These are phyloP conservation scores for Lophiotrema nucula DNA, from an alignment of 495 filamentous ascomycete species.

Conservation along the genomic window DNA sequence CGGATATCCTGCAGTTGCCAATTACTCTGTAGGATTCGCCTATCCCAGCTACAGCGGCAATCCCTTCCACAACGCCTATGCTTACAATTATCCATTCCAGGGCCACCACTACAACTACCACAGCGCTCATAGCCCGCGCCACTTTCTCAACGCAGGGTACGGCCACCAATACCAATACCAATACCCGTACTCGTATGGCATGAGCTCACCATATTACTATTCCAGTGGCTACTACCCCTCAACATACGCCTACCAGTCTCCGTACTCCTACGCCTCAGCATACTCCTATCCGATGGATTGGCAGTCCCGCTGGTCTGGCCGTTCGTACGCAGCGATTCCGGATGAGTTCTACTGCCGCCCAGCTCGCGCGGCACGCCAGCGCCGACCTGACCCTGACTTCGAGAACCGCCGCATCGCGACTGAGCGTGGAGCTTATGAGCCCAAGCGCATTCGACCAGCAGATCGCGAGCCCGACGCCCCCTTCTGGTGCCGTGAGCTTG, in stretches of 20 bases:
- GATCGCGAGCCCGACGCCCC: constrained; percentile 37
- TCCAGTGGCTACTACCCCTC: background rate
- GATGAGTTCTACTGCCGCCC: constrained; percentile 2
- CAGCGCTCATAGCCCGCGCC: background rate
- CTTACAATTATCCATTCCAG: background rate
- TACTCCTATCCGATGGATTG: background rate
- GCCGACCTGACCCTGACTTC: constrained; percentile 36
- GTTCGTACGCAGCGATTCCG: background rate
- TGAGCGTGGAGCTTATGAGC: constrained; percentile 35
- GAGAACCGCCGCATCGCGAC: constrained; percentile 40
- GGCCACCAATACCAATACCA: background rate
- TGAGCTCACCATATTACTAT: background rate
- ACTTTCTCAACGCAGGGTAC: background rate
- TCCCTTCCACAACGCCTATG: no score
- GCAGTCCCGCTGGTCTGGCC: background rate
- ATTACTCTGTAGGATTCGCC: no score
- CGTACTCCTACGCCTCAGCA: background rate
- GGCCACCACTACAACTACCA: background rate
- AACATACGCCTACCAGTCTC: background rate
- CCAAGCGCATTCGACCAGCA: constrained; percentile 34
- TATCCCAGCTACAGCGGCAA: no score
- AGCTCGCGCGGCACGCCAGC: no score
- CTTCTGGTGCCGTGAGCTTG: constrained; percentile 39
- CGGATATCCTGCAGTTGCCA: background rate
- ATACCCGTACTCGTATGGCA: background rate